A percentile compares a stretch with the other conserved stretches of the same genome.
Conservation (phyloP, 768 basidiomycete genomes). For the Bullera alba region DNA sequence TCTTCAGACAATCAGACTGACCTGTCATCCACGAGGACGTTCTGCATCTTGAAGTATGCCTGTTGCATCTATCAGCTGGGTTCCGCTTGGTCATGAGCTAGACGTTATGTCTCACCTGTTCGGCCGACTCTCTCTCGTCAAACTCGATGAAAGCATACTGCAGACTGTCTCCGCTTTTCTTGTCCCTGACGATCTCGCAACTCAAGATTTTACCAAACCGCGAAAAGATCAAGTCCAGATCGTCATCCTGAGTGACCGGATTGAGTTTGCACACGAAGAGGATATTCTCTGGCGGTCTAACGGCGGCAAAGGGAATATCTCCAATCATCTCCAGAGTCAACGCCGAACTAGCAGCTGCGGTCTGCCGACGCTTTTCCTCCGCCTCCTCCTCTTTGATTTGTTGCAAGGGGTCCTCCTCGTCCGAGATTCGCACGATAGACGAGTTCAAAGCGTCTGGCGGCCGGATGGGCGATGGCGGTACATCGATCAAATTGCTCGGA, state of each 20-base stretch:
- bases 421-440: constrained; percentile 68
- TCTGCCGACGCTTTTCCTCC: constrained; percentile 70
- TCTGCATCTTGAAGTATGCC: constrained; percentile 99
- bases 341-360: constrained; percentile 85
- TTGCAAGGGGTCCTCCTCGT: constrained; percentile 83
- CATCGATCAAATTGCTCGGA: constrained; percentile 64
- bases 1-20: too few relatives aligned
- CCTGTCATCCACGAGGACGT: constrained; percentile 92
- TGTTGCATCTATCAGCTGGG: constrained; percentile 46
- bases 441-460: constrained; percentile 61
- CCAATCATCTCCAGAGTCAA: constrained; percentile 99
- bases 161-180: constrained; percentile 87
- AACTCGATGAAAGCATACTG: constrained; percentile 99
- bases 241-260: constrained; percentile 88
- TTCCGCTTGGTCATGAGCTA: not conserved
- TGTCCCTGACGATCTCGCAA: constrained; percentile 94
- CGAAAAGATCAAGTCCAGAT: constrained; percentile 93
- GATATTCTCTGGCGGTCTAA: constrained; percentile 95
- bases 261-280: constrained; percentile 98
- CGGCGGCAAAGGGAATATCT: constrained; percentile 94
- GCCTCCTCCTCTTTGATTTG: constrained; percentile 79
- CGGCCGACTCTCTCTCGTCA: constrained; percentile 84
- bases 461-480: constrained; percentile 67
- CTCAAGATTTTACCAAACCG: constrained; percentile 92
- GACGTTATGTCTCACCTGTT: constrained; percentile 66